A percentile compares a stretch with the other conserved stretches of the same genome.
phyloP scores from a whole-genome alignment of 23 red algal genomes.

The Gracilariopsis chorda region DNA sequence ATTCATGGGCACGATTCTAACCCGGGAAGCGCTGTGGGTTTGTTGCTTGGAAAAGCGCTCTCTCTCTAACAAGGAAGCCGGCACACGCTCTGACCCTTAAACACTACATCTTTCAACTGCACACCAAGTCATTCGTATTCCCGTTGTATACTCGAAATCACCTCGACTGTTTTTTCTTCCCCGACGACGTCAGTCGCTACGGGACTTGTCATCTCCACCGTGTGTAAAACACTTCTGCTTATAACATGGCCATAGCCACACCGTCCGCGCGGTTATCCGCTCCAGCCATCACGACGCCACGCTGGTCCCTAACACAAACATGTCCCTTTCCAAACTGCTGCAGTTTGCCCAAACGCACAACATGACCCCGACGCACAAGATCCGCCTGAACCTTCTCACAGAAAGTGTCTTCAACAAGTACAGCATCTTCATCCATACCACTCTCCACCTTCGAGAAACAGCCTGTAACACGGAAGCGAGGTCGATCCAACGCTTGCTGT shows the following conservation, averaged over 20 bases:
- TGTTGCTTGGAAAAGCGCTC: too few species aligned
- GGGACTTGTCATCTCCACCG: too few species aligned
- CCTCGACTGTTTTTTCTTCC: too few species aligned
- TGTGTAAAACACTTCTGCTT: too few species aligned
- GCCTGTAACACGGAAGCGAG: constrained; percentile 78
- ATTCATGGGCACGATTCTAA: too few species aligned
- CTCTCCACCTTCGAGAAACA: constrained; percentile 35
- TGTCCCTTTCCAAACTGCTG: constrained; percentile 35
- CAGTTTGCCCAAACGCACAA: background rate
- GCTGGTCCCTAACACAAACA: background rate
- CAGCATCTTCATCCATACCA: constrained; percentile 45
- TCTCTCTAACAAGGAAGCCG: too few species aligned
- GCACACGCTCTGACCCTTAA: too few species aligned
- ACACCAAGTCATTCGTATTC: too few species aligned
- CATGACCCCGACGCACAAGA: constrained; percentile 16
- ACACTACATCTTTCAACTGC: too few species aligned
- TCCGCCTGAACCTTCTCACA: background rate
- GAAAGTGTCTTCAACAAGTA: constrained; percentile 40
- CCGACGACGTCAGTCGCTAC: too few species aligned
- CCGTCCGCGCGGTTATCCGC: constrained; percentile 63
- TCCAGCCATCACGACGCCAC: constrained; percentile 28
- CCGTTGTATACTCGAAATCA: too few species aligned
- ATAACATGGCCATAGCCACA: background rate
- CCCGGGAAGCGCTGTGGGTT: too few species aligned
- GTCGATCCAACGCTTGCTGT: constrained; percentile 81